Conservation (phyloP, 2,329 filamentous ascomycete species). For the Fusarium staphyleae region DNA sequence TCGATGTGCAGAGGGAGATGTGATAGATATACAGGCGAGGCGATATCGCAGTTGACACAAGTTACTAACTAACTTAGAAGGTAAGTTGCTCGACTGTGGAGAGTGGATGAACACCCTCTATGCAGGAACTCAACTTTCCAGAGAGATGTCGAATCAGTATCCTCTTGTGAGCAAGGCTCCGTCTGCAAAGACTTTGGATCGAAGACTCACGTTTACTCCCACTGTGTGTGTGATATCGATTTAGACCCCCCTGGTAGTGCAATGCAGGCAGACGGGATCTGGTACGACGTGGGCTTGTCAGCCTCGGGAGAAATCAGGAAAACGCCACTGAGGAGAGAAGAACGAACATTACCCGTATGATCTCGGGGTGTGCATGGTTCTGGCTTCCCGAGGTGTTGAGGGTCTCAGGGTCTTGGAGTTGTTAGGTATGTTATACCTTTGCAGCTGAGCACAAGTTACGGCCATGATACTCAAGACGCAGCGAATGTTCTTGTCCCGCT, state of each 20-base stretch:
- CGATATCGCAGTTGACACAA: neutral
- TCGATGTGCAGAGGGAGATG: constrained; percentile 1
- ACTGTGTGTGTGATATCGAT: constrained; percentile 30
- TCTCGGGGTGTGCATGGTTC: neutral
- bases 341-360: constrained; percentile 8
- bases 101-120: neutral
- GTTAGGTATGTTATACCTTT: no score
- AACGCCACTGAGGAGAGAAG: constrained; percentile 24
- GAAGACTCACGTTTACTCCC: constrained; percentile 3
- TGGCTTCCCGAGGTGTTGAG: neutral
- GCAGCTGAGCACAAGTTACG: no score
- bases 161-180: neutral
- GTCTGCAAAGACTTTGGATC: constrained; percentile 13
- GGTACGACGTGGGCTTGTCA: constrained; percentile 29
- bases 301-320: constrained; percentile 17
- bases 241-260: constrained; percentile 32
- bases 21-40: neutral
- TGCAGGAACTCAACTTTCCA: neutral
- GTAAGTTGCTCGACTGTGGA: neutral
- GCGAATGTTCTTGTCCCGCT: no score
- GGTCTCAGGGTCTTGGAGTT: neutral
- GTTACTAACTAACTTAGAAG: no score
- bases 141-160: neutral
- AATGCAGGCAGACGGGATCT: constrained; percentile 39
- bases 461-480: no score